Evolutionary conservation across 1,139 yeast genomes (phyloP), one percentile per base, ranked within the genome.

Genomic region (Geotrichum aggregatum): DNA sequence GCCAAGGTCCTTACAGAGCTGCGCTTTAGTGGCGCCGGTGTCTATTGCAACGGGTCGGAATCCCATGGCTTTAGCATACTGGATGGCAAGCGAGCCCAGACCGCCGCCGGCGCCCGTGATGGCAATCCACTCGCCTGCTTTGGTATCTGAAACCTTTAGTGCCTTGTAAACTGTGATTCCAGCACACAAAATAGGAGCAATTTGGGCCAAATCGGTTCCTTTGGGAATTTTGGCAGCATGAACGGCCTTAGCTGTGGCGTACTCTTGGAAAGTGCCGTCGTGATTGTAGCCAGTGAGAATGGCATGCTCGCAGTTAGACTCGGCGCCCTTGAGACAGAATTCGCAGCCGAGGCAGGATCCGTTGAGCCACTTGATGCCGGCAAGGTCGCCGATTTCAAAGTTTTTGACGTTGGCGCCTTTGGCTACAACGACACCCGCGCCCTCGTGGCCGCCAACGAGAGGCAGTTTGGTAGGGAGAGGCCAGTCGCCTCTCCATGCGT

Each of bases 91-190:
- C 47, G 89, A 79, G 57, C 95, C 95, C 63, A 86, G 77, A 63
- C 94, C 95, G 70, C 95, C 91, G 65, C 83, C 87, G 53, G 91
- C 91, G 71, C 95, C 94, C 56, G 87, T 80, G 62, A 85, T 75
- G 60, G 84, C 84, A 56, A 84, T 87, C 87, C 88, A 84, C 63
- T 85, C 80, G 64, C 92, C 94, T 48, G 91, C 80, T 50, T 62
- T 65, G 61, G 82, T 74, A 44, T 76, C 74, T 53, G 91, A 83
- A 47, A 82, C 79, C 76, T 84, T 84, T 64, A 85, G 72, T 35
- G 92, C 92, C 76, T 84, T 84, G 79, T 84, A 85, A 54, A 84
- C 91, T 49, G 94, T 85, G 71, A 85, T 79, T 71, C 94, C 94
- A 39, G 92, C 94, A 72, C 94, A 85, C 44, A 73, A 66, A 54